Evolutionary conservation across 1,139 yeast genomes (phyloP).

Genomic region (Scheffersomyces parashehatae): DNA sequence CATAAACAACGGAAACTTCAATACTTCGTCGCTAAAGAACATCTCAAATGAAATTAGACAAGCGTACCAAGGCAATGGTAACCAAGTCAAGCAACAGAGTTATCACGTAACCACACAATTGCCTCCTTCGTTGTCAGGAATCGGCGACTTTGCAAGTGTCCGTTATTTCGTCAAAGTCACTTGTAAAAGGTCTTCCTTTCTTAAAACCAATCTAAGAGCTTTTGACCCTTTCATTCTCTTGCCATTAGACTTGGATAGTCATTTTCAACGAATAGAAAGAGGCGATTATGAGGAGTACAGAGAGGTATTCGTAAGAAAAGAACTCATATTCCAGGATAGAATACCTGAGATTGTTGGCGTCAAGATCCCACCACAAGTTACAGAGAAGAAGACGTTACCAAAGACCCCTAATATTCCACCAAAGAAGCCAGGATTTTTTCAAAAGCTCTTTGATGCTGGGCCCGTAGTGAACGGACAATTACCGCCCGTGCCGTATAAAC

Average conservation of each 20-base stretch:
- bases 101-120: slow-evolving; percentile 47
- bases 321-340: slow-evolving; percentile 36
- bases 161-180: slow-evolving; percentile 61
- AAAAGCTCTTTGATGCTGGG: slow-evolving; percentile 11
- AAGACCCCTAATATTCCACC: slow-evolving; percentile 13
- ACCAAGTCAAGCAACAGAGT: slow-evolving; percentile 4
- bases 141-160: slow-evolving; percentile 48
- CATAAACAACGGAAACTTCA: slow-evolving; percentile 39
- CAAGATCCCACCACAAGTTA: slow-evolving; percentile 17
- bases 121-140: slow-evolving; percentile 58
- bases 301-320: slow-evolving; percentile 44
- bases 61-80: neutral
- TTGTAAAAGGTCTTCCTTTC: slow-evolving; percentile 53
- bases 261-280: slow-evolving; percentile 23
- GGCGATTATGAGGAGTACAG: slow-evolving; percentile 31
- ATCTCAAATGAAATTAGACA: slow-evolving; percentile 18
- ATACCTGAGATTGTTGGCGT: slow-evolving; percentile 49
- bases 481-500: slow-evolving; percentile 9
- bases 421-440: slow-evolving; percentile 14
- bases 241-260: slow-evolving; percentile 48
- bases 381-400: slow-evolving; percentile 18
- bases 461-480: slow-evolving; percentile 1
- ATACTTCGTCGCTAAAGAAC: slow-evolving; percentile 18
- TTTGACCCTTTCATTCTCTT: slow-evolving; percentile 53
- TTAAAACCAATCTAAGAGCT: slow-evolving; percentile 51